phyloP scores from a whole-genome alignment of 2,329 filamentous ascomycete species.

The Cladosporium sp. region DNA sequence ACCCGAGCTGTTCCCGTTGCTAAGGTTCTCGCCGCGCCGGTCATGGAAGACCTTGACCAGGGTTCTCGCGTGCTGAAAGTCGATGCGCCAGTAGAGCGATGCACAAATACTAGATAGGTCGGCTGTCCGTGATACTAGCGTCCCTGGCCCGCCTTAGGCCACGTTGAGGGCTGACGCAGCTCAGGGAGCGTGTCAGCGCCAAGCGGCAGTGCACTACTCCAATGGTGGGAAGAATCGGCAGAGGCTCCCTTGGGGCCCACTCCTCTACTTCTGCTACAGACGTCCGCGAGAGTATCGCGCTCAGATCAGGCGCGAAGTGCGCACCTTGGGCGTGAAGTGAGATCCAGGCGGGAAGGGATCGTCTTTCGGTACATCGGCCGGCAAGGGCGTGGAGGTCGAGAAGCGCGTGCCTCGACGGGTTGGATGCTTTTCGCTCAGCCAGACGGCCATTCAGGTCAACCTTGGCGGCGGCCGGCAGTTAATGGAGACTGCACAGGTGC shows the following conservation, averaged over 20 bases:
- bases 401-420: no score
- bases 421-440: no score
- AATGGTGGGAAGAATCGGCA: no score
- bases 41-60: neutral
- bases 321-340: neutral
- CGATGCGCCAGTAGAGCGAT: neutral
- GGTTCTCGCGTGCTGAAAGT: conserved; percentile 10
- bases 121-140: neutral
- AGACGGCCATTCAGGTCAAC: neutral
- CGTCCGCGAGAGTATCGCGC: no score
- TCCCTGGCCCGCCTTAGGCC: neutral
- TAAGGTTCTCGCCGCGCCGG: conserved; percentile 13
- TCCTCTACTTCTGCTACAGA: neutral
- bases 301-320: neutral
- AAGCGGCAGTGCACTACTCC: no score
- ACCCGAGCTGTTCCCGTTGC: conserved; percentile 3
- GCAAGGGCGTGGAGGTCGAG: neutral
- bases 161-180: conserved; percentile 13
- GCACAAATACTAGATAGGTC: no score
- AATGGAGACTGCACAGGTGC: no score
- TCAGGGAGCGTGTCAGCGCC: conserved; percentile 3
- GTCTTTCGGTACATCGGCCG: neutral
- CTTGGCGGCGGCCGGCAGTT: neutral
- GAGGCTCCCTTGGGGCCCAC: neutral
- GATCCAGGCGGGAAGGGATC: conserved; percentile 9